A percentile compares a stretch with the other conserved stretches of the same genome.
Conservation (phyloP, 495 filamentous ascomycete species). For the Penicillium canescens region DNA sequence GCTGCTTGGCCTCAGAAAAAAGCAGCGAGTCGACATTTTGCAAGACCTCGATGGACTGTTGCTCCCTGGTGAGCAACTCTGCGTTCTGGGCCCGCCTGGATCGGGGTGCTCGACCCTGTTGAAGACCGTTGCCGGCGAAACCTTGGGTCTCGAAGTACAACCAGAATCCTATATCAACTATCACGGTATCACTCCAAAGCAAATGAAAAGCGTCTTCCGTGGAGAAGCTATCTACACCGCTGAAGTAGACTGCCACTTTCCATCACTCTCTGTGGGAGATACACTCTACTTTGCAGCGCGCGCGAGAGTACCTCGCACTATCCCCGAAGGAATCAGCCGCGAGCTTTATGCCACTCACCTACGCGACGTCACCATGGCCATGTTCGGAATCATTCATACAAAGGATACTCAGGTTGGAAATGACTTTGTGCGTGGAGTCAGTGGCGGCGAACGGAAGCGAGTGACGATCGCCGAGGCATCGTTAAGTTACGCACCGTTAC, state of each 20-base stretch:
- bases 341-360: constrained; percentile 56
- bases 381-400: constrained; percentile 67
- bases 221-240: too few species aligned
- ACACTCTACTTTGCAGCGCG: constrained; percentile 70
- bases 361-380: constrained; percentile 66
- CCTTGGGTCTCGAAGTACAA: too few species aligned
- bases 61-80: too few species aligned
- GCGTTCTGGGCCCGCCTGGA: too few species aligned
- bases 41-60: too few species aligned
- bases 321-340: constrained; percentile 53
- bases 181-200: too few species aligned
- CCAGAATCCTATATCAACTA: too few species aligned
- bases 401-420: constrained; percentile 70
- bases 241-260: constrained; percentile 73
- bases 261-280: constrained; percentile 68
- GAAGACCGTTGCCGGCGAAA: too few species aligned
- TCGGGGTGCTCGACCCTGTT: too few species aligned
- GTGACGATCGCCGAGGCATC: constrained; percentile 68
- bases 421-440: constrained; percentile 68
- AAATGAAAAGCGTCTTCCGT: too few species aligned
- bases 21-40: too few species aligned
- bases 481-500: constrained; percentile 47
- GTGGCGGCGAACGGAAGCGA: constrained; percentile 74
- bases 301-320: constrained; percentile 56
- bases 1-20: too few species aligned